Evolutionary conservation across 768 basidiomycete species (phyloP).

Genomic region (Phaeolepiota aurea): DNA sequence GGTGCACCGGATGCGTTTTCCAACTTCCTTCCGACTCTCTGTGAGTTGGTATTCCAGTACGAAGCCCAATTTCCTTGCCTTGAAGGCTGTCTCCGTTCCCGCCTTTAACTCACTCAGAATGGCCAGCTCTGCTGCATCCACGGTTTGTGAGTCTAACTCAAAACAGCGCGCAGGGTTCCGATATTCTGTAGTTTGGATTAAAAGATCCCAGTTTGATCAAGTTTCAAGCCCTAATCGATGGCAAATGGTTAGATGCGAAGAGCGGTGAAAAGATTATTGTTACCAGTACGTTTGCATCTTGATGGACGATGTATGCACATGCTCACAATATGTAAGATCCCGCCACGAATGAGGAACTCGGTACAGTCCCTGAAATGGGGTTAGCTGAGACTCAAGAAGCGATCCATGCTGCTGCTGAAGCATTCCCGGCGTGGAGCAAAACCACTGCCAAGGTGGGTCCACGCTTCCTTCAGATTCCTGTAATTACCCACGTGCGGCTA

Average conservation of each 20-base stretch:
- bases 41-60: too few relatives aligned
- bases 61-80: not conserved
- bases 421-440: slow-evolving; percentile 80
- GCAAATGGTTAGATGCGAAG: slow-evolving; percentile 80
- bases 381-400: slow-evolving; percentile 77
- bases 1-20: slow-evolving; percentile 5
- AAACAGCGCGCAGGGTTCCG: not conserved
- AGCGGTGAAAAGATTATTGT: slow-evolving; percentile 67
- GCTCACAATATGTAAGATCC: slow-evolving; percentile 57
- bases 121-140: slow-evolving; percentile 45
- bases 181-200: slow-evolving; percentile 51
- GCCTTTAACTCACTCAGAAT: slow-evolving; percentile 28
- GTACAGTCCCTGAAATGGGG: slow-evolving; percentile 86
- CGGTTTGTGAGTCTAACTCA: slow-evolving; percentile 16
- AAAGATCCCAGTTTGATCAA: slow-evolving; percentile 72
- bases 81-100: too few relatives aligned
- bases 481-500: not conserved
- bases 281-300: slow-evolving; percentile 45
- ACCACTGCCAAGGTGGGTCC: slow-evolving; percentile 74
- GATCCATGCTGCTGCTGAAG: slow-evolving; percentile 70
- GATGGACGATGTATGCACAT: not conserved
- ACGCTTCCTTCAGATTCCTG: not conserved
- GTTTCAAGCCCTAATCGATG: slow-evolving; percentile 72
- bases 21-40: not conserved
- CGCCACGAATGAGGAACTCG: slow-evolving; percentile 75